Percentiles rank a stretch among this genome's conserved stretches.
Conservation (phyloP, 768 basidiomycete species). For the Lactarius psammicola region DNA sequence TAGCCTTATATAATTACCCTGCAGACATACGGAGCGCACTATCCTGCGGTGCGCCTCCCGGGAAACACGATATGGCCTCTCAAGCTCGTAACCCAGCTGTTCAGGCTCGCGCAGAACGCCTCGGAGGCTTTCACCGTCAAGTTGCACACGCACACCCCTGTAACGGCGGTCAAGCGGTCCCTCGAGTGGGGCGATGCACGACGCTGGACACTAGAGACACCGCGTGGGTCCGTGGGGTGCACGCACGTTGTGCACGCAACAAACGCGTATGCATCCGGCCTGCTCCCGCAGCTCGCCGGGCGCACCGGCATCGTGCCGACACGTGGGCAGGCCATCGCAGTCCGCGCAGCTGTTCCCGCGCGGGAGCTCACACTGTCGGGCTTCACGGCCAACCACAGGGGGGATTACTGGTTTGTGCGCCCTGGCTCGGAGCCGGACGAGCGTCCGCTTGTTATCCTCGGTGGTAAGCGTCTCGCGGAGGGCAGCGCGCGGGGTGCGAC, state of each 20-base stretch:
- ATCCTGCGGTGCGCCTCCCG: constrained; percentile 51
- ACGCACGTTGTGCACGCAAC: constrained; percentile 79
- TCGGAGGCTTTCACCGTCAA: constrained; percentile 42
- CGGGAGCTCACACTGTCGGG: constrained; percentile 42
- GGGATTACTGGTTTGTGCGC: constrained; percentile 85
- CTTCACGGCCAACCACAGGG: constrained; percentile 43
- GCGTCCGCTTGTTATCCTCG: constrained; percentile 65
- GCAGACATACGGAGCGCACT: constrained; percentile 46
- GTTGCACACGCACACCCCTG: constrained; percentile 75
- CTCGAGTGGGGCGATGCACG: constrained; percentile 37
- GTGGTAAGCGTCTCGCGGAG: constrained; percentile 58
- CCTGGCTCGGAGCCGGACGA: constrained; percentile 37
- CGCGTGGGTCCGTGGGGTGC: constrained; percentile 62
- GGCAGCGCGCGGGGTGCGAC: constrained; percentile 48
- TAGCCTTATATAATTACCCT: not conserved
- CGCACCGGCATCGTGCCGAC: constrained; percentile 60
- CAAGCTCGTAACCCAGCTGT: constrained; percentile 74
- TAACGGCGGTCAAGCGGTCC: constrained; percentile 39
- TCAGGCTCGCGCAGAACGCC: constrained; percentile 40
- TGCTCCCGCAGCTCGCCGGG: constrained; percentile 67
- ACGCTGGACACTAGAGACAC: constrained; percentile 58
- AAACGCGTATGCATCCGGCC: constrained; percentile 76
- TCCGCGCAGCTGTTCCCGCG: constrained; percentile 42
- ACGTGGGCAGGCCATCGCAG: constrained; percentile 63
- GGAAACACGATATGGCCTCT: constrained; percentile 75